Percentiles rank a stretch among this genome's conserved stretches.
Evolutionary conservation across 2,329 filamentous ascomycete genomes (phyloP).

Genomic region (Ceratocystis colombiana): DNA sequence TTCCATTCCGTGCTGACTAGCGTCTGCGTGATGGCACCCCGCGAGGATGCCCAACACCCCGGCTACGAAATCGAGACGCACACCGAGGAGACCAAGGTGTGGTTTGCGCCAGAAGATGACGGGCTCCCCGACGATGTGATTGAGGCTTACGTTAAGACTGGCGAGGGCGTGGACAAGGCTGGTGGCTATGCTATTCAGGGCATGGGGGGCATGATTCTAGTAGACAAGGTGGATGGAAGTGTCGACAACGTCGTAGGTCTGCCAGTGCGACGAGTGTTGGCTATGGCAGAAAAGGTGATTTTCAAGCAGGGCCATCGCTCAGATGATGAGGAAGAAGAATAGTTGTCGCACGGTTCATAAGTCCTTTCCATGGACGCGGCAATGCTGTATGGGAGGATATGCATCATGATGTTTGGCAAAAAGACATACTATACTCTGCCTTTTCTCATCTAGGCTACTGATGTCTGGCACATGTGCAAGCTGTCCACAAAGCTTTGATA

Average conservation of each 20-base stretch:
- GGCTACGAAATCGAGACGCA: conserved; percentile 74
- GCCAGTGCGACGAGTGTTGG: conserved; percentile 66
- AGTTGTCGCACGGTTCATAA: background rate
- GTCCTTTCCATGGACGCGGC: background rate
- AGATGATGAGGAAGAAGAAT: conserved; percentile 35
- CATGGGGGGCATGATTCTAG: conserved; percentile 69
- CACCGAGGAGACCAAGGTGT: conserved; percentile 86
- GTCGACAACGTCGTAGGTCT: conserved; percentile 93
- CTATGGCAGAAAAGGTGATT: conserved; percentile 80
- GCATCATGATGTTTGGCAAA: background rate
- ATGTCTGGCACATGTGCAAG: background rate
- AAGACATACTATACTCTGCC: background rate
- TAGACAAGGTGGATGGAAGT: conserved; percentile 79
- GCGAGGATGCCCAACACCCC: conserved; percentile 68
- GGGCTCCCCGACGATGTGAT: conserved; percentile 69
- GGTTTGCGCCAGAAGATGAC: conserved; percentile 57
- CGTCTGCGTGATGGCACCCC: conserved; percentile 70
- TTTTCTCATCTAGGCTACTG: no score
- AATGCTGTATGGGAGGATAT: background rate
- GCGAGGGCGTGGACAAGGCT: conserved; percentile 92
- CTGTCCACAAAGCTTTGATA: background rate
- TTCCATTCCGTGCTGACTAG: conserved; percentile 79
- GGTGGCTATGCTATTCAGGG: conserved; percentile 94
- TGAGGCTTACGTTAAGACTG: conserved; percentile 64
- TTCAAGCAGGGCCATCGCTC: conserved; percentile 56